Conservation (phyloP, 73 alveolate species). For the Paramecium sexaurelia region DNA sequence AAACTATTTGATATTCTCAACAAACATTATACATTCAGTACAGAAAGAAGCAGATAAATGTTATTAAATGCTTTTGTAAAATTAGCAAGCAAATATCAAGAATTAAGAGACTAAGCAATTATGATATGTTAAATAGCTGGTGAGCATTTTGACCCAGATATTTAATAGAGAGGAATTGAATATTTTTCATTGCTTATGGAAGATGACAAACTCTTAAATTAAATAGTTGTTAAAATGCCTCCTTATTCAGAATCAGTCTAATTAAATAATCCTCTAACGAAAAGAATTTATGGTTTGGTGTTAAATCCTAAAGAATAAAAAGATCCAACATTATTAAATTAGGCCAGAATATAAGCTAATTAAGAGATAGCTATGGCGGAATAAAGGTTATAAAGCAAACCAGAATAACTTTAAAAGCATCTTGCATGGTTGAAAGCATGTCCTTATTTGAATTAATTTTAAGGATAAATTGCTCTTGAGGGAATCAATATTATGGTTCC, state of each 20-base stretch:
- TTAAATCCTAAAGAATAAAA: constrained; percentile 54
- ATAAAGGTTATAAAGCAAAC: background rate
- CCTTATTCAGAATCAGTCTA: constrained; percentile 85
- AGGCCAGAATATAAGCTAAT: constrained; percentile 57
- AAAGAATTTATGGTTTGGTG: constrained; percentile 71
- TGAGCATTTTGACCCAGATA: constrained; percentile 96
- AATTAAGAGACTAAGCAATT: constrained; percentile 78
- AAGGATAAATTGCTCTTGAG: constrained; percentile 56
- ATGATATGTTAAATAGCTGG: constrained; percentile 91
- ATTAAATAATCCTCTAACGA: constrained; percentile 70
- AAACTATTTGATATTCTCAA: constrained; percentile 81
- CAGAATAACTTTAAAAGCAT: constrained; percentile 45
- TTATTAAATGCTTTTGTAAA: constrained; percentile 91
- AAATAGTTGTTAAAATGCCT: constrained; percentile 93
- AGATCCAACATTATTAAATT: constrained; percentile 60
- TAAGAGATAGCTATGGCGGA: constrained; percentile 26
- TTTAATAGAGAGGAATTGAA: constrained; percentile 97
- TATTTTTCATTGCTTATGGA: constrained; percentile 83
- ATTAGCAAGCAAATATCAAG: constrained; percentile 80
- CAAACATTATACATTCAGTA: constrained; percentile 83
- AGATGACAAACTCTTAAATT: constrained; percentile 76
- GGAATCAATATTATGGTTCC: constrained; percentile 48
- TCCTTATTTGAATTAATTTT: constrained; percentile 51
- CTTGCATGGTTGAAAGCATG: constrained; percentile 24
- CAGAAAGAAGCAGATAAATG: constrained; percentile 86